Conservation (phyloP, 1,139 yeast species). For the Hemisphaericaspora subhashii region DNA sequence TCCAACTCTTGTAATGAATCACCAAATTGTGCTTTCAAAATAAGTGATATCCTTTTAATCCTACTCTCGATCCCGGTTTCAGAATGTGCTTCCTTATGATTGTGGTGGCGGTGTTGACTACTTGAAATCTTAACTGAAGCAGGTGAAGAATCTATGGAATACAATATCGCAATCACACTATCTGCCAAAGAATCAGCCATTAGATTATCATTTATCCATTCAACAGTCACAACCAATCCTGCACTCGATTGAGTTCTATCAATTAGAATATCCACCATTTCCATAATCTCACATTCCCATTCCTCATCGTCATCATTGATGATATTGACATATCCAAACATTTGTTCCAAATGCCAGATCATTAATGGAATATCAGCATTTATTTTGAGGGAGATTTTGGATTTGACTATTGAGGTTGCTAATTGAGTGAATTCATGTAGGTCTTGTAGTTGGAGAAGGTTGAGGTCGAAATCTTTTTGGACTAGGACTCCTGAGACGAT, state of each 20-base stretch:
- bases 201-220: constrained; percentile 84
- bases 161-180: constrained; percentile 82
- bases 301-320: constrained; percentile 60
- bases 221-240: constrained; percentile 58
- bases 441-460: constrained; percentile 79
- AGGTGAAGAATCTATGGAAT: constrained; percentile 92
- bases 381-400: constrained; percentile 74
- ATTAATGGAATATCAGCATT: constrained; percentile 80
- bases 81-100: constrained; percentile 19
- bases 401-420: constrained; percentile 81
- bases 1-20: constrained; percentile 54
- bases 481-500: constrained; percentile 85
- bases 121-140: constrained; percentile 84
- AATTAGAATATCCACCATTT: constrained; percentile 45
- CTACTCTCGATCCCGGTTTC: constrained; percentile 49
- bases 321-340: constrained; percentile 85
- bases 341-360: constrained; percentile 87
- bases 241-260: constrained; percentile 42
- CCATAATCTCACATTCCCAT: constrained; percentile 52
- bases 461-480: constrained; percentile 86
- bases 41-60: constrained; percentile 58
- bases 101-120: constrained; percentile 47
- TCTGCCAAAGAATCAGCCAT: constrained; percentile 95
- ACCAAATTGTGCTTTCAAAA: constrained; percentile 87
- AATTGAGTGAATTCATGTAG: constrained; percentile 86